Evolutionary conservation across 768 basidiomycete species (phyloP).

Genomic region (Lepiota venenata): DNA sequence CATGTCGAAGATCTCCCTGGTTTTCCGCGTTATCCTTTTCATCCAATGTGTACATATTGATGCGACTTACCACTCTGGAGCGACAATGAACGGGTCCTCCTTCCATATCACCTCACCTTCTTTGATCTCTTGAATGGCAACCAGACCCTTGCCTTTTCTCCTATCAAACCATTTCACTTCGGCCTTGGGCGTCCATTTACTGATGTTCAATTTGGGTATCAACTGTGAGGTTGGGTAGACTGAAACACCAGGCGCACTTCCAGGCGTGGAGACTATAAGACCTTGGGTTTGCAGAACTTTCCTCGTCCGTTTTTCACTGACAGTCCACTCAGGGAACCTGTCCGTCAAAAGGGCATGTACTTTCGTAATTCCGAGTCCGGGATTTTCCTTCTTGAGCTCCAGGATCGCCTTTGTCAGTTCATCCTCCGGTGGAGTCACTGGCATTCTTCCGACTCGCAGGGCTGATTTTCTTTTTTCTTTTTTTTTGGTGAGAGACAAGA

Average conservation of each 20-base stretch:
- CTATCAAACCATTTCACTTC: constrained; percentile 65
- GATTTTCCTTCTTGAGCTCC: constrained; percentile 52
- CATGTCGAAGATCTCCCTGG: constrained; percentile 76
- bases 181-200: constrained; percentile 60
- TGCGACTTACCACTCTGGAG: constrained; percentile 68
- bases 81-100: constrained; percentile 77
- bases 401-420: constrained; percentile 56
- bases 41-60: not conserved
- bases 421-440: constrained; percentile 53
- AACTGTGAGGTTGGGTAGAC: constrained; percentile 61
- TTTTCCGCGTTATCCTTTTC: constrained; percentile 13
- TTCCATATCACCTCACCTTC: constrained; percentile 81
- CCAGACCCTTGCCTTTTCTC: constrained; percentile 79
- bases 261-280: constrained; percentile 31
- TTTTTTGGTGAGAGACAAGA: too few relatives aligned
- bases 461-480: too few relatives aligned
- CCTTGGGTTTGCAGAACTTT: constrained; percentile 66
- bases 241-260: constrained; percentile 17
- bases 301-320: constrained; percentile 80
- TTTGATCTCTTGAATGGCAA: constrained; percentile 63
- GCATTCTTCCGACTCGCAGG: constrained; percentile 7
- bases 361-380: constrained; percentile 68
- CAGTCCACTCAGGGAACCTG: constrained; percentile 64
- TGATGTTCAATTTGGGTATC: constrained; percentile 59
- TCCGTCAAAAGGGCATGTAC: constrained; percentile 61